A percentile compares a stretch with the other conserved stretches of the same genome.
phyloP scores from a whole-genome alignment of 2,329 filamentous ascomycete species.

The Colletotrichum magnum region DNA sequence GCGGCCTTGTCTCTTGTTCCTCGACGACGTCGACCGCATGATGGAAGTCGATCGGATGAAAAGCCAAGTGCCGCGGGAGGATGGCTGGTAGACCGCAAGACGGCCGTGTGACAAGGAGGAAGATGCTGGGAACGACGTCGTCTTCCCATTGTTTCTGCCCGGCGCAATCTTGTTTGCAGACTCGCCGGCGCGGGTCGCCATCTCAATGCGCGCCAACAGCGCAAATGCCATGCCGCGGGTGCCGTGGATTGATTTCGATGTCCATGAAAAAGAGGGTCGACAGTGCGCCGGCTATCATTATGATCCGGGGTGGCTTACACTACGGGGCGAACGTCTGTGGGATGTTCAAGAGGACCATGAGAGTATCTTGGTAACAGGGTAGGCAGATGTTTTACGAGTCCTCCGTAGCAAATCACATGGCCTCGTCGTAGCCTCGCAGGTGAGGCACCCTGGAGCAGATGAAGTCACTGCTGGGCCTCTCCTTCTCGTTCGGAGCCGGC shows the following conservation, averaged over 20 bases:
- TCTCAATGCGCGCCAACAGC: constrained; percentile 6
- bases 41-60: background rate
- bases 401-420: background rate
- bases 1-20: constrained; percentile 15
- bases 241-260: constrained; percentile 16
- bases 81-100: background rate
- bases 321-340: constrained; percentile 5
- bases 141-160: constrained; percentile 3
- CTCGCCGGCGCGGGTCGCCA: background rate
- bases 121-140: background rate
- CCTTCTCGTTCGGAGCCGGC: constrained; percentile 31
- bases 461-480: constrained; percentile 17
- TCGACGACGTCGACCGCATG: background rate
- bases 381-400: background rate
- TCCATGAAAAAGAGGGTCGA: constrained; percentile 22
- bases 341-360: background rate
- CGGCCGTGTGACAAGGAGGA: constrained; percentile 11
- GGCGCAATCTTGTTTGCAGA: constrained; percentile 10
- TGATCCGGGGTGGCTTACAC: constrained; percentile 24
- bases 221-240: constrained; percentile 11
- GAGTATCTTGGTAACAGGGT: background rate
- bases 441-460: constrained; percentile 12
- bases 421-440: no score
- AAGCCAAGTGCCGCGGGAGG: background rate
- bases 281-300: background rate